These are phyloP conservation scores for Prunus yedoensis DNA, from an alignment of 331 rosid species.

Conservation along the genomic window DNA sequence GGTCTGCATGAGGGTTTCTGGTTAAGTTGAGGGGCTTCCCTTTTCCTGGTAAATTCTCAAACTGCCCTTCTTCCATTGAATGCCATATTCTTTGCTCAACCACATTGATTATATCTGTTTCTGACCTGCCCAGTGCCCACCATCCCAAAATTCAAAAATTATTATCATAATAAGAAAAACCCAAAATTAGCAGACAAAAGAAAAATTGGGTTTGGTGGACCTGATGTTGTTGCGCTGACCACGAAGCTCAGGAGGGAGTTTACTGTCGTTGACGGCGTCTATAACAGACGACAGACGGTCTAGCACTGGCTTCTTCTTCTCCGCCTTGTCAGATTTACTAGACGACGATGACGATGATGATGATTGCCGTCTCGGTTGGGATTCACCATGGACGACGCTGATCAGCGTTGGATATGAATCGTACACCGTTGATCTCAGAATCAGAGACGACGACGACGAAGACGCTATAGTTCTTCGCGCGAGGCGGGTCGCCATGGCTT, in stretches of 20 bases:
- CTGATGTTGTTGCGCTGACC: slow-evolving; percentile 81
- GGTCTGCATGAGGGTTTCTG: slow-evolving; percentile 84
- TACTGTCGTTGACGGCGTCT: slow-evolving; percentile 74
- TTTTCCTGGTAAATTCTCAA: slow-evolving; percentile 87
- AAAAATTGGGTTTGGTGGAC: slow-evolving; percentile 19
- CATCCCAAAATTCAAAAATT: neutral
- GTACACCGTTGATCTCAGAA: slow-evolving; percentile 25
- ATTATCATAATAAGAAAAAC: neutral
- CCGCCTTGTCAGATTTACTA: slow-evolving; percentile 45
- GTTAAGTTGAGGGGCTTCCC: slow-evolving; percentile 79
- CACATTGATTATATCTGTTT: slow-evolving; percentile 72
- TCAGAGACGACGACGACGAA: slow-evolving; percentile 20
- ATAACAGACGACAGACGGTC: slow-evolving; percentile 74
- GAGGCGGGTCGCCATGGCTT: slow-evolving; percentile 45
- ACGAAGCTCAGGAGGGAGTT: slow-evolving; percentile 85
- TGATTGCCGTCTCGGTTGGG: slow-evolving; percentile 25
- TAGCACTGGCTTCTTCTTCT: slow-evolving; percentile 53
- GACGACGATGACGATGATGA: slow-evolving; percentile 31
- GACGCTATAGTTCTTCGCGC: slow-evolving; percentile 18
- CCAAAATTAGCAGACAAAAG: neutral
- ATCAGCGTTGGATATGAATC: neutral
- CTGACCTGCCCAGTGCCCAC: slow-evolving; percentile 53
- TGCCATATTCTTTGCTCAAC: slow-evolving; percentile 97
- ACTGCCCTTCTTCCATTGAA: slow-evolving; percentile 96
- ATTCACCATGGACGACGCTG: slow-evolving; percentile 9